A percentile compares a stretch with the other conserved stretches of the same genome.
These are phyloP conservation scores for Penicillium mononematosum DNA, from an alignment of 495 filamentous ascomycete genomes.

Conservation along the genomic window DNA sequence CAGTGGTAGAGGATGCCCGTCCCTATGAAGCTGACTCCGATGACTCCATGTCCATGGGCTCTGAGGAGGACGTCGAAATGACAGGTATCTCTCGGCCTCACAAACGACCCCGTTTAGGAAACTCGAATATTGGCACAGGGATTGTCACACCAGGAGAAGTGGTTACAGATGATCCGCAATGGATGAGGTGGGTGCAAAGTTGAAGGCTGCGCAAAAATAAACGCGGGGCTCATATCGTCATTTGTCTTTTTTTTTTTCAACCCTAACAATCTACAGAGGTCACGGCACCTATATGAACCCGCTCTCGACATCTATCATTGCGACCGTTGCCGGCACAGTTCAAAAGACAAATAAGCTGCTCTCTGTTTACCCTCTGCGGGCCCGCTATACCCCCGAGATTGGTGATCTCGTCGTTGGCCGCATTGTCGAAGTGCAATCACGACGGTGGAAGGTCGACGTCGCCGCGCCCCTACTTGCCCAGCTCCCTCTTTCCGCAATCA, in stretches of 20 bases:
- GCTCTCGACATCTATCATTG: conserved; percentile 65
- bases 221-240: conserved; percentile 5
- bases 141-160: conserved; percentile 88
- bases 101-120: conserved; percentile 41
- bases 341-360: conserved; percentile 94
- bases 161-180: conserved; percentile 88
- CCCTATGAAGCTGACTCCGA: conserved; percentile 33
- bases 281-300: conserved; percentile 75
- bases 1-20: conserved; percentile 46
- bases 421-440: conserved; percentile 85
- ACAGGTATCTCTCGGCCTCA: conserved; percentile 35
- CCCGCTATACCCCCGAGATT: conserved; percentile 94
- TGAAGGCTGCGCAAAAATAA: conserved; percentile 1
- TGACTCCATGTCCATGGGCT: conserved; percentile 52
- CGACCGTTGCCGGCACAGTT: conserved; percentile 83
- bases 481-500: conserved; percentile 84
- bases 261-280: conserved; percentile 51
- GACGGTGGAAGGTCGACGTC: conserved; percentile 92
- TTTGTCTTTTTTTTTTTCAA: not conserved
- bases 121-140: conserved; percentile 34
- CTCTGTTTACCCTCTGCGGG: conserved; percentile 80
- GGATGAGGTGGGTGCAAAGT: conserved; percentile 71
- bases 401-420: conserved; percentile 93
- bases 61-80: conserved; percentile 64
- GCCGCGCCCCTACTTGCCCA: conserved; percentile 76